These are phyloP conservation scores for Diophrys appendiculata DNA, from an alignment of 73 alveolate species.

Conservation along the genomic window DNA sequence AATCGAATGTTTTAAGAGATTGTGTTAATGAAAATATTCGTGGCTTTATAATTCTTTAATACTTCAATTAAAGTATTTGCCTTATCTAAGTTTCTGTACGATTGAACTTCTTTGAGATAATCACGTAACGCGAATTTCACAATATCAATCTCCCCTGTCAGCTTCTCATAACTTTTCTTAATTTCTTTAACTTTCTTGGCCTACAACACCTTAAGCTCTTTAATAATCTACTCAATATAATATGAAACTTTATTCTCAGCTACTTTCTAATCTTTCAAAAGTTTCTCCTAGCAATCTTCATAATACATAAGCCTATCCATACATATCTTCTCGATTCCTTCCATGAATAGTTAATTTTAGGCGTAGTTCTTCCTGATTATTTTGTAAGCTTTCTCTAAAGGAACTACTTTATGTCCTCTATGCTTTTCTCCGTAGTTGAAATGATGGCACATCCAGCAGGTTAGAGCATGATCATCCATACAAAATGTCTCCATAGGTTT, in stretches of 20 bases:
- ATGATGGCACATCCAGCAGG: constrained; percentile 72
- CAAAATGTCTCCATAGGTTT: constrained; percentile 56
- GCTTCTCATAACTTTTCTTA: background rate
- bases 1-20: constrained; percentile 30
- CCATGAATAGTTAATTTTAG: too few species aligned
- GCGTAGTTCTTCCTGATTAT: constrained; percentile 23
- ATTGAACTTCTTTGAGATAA: constrained; percentile 14
- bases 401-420: constrained; percentile 58
- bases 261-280: constrained; percentile 11
- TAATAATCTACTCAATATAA: constrained; percentile 23
- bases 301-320: background rate
- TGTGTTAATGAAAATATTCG: constrained; percentile 27
- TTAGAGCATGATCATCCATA: constrained; percentile 54
- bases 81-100: constrained; percentile 11
- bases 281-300: background rate
- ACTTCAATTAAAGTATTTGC: constrained; percentile 28
- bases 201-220: constrained; percentile 17
- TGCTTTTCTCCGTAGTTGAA: constrained; percentile 53
- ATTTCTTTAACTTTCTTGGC: constrained; percentile 25
- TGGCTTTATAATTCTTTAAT: constrained; percentile 29
- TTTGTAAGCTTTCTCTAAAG: constrained; percentile 48
- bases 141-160: constrained; percentile 2
- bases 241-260: constrained; percentile 29
- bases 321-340: too few species aligned
- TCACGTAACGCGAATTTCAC: background rate